These are phyloP conservation scores for Plasmodium yoelii DNA, from an alignment of 169 alveolate species.

Conservation along the genomic window DNA sequence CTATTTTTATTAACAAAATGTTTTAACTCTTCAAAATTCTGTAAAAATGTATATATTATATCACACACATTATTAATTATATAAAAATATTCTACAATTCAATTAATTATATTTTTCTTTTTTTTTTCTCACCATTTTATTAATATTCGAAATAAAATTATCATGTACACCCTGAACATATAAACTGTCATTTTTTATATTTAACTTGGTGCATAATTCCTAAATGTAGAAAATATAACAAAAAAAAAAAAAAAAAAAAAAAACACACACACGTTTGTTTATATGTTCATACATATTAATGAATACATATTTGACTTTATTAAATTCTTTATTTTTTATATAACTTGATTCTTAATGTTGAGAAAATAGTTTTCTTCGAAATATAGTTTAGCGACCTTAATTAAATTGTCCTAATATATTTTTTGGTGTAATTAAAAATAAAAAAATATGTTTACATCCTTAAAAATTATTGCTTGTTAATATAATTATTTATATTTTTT, in stretches of 20 bases:
- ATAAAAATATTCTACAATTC: neutral
- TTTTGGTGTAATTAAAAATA: neutral
- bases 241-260: too few relatives aligned
- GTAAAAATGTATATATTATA: neutral
- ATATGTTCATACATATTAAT: neutral
- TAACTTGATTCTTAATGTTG: conserved; percentile 55
- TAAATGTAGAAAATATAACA: neutral
- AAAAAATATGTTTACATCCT: neutral
- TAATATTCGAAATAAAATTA: conserved; percentile 15
- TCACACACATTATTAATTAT: neutral
- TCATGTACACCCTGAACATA: conserved; percentile 23
- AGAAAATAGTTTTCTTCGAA: conserved; percentile 40
- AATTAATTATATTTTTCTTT: conserved; percentile 4
- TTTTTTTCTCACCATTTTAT: conserved; percentile 15
- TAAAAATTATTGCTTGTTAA: conserved; percentile 15
- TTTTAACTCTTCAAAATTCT: conserved; percentile 40
- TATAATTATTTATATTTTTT: conserved; percentile 2
- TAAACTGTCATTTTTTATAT: conserved; percentile 8
- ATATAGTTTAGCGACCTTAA: conserved; percentile 46
- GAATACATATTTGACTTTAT: neutral
- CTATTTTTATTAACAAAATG: conserved; percentile 56
- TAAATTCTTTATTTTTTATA: neutral
- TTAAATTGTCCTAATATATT: conserved; percentile 28
- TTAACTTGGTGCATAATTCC: conserved; percentile 40
- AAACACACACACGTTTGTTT: too few relatives aligned